Base-by-base conservation (phyloP, 1,139 yeast genomes). In the Geotrichum cucujoidarum region DNA sequence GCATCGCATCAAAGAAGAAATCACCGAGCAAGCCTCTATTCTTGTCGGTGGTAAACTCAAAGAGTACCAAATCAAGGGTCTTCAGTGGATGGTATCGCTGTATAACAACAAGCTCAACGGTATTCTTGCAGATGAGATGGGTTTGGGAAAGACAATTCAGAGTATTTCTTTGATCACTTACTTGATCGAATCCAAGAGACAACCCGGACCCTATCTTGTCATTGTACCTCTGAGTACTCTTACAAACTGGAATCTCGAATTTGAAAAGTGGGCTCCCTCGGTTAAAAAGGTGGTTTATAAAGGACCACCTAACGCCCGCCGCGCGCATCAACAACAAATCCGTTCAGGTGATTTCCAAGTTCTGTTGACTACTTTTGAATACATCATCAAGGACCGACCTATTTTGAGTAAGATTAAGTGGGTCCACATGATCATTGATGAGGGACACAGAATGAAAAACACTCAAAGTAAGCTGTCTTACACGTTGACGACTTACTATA, bases 381-480 rank as follows among this genome's bases (percentile, higher is more conserved):
- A 88, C 64, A 83, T 92, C 60, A 92, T 92, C 63, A 85, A 88
- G 63, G 98, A 92, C 63, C 80, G 94, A 55, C 82, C 95, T 1
- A 67, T 92, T 38, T 70, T 92, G 58, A 72, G 85, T 17, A 84
- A 86, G 62, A 76, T 87, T 59, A 79, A 79, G 59, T 92, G 96
- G 90, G 82, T 85, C 27, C 97, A 92, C 64, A 90, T 92, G 97
- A 92, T 92, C 60, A 92, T 92, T 58, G 98, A 92, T 72, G 98
- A 92, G 73, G 98, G 98, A 67, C 98, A 92, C 66, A 80, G 98
- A 67, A 88, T 92, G 97, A 92, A 92, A 70, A 92, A 92, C 65
- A 75, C 97, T 0, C 82, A 83, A 56, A 88, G 97, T 10, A 92
- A 92, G 64, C 72, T 92, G 52, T 85, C 95, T 1, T 77, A 74